Evolutionary conservation across 306 rosid species (phyloP).

Genomic region (Dalbergia oliveri): DNA sequence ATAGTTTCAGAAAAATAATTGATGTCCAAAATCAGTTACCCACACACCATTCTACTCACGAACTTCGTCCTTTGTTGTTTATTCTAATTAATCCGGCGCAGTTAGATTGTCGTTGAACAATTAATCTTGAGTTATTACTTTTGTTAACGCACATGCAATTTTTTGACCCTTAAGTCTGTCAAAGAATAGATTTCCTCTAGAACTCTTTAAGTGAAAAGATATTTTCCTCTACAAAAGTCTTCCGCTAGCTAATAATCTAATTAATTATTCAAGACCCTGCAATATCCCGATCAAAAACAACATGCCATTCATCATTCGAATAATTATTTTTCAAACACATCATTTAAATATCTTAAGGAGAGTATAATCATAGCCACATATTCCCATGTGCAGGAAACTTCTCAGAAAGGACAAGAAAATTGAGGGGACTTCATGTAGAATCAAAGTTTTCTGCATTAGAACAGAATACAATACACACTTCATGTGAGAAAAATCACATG

Average conservation of each 20-base stretch:
- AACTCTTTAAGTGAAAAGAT: not conserved
- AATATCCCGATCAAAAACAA: not conserved
- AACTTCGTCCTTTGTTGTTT: not conserved
- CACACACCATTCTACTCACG: not conserved
- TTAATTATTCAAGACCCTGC: not conserved
- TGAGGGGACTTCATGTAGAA: not conserved
- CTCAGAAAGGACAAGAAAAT: constrained; percentile 14
- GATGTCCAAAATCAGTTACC: not conserved
- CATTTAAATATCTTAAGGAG: constrained; percentile 13
- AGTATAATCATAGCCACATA: constrained; percentile 15
- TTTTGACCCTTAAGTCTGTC: not conserved
- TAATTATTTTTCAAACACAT: not conserved
- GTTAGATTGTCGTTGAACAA: constrained; percentile 9
- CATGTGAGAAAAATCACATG: not conserved
- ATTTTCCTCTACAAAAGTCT: not conserved
- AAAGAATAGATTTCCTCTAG: not conserved
- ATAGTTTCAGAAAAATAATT: not conserved
- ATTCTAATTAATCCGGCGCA: not conserved
- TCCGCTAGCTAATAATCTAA: not conserved
- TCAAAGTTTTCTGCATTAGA: not conserved
- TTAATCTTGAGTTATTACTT: not conserved
- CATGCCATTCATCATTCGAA: not conserved
- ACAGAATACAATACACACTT: not conserved
- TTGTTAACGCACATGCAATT: not conserved
- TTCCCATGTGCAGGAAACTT: constrained; percentile 10